A percentile compares a stretch with the other conserved stretches of the same genome.
These are phyloP conservation scores for Ganoderma sinense DNA, from an alignment of 1,284 basidiomycete species.

Conservation along the genomic window DNA sequence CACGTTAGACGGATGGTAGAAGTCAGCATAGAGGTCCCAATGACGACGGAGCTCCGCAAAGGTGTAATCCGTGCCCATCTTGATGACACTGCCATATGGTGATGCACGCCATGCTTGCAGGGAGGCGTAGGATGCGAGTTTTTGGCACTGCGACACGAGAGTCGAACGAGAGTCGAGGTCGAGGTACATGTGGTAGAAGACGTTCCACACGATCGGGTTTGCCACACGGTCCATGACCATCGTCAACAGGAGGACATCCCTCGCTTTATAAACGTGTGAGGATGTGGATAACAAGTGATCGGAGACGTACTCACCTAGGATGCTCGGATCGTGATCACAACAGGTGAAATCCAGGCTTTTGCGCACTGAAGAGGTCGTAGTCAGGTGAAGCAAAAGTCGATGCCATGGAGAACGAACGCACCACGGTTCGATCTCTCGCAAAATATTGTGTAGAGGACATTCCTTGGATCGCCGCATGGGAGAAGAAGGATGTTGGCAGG, in stretches of 20 bases:
- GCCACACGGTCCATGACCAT: constrained; percentile 44
- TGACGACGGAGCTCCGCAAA: constrained; percentile 49
- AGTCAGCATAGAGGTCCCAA: constrained; percentile 44
- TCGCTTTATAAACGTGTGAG: constrained; percentile 38
- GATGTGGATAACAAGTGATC: neutral
- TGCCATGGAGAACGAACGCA: constrained; percentile 17
- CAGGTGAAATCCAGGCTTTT: constrained; percentile 65
- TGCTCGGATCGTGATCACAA: constrained; percentile 61
- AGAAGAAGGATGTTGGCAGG: constrained; percentile 56
- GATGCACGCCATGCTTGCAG: constrained; percentile 52
- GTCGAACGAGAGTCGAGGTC: constrained; percentile 47
- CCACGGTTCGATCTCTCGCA: constrained; percentile 13
- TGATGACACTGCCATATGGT: constrained; percentile 48
- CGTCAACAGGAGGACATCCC: constrained; percentile 48
- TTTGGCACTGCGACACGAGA: constrained; percentile 53
- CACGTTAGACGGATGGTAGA: constrained; percentile 20
- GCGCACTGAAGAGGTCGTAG: constrained; percentile 29
- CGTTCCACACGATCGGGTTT: constrained; percentile 55
- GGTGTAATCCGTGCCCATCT: constrained; percentile 48
- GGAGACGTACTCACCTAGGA: constrained; percentile 52
- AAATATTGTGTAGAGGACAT: constrained; percentile 58
- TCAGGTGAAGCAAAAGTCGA: constrained; percentile 5
- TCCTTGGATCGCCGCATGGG: constrained; percentile 65
- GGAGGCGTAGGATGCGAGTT: constrained; percentile 46
- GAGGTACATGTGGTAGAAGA: constrained; percentile 63